Evolutionary conservation across 495 filamentous ascomycete species (phyloP).

Genomic region (Lepidopterella palustris): DNA sequence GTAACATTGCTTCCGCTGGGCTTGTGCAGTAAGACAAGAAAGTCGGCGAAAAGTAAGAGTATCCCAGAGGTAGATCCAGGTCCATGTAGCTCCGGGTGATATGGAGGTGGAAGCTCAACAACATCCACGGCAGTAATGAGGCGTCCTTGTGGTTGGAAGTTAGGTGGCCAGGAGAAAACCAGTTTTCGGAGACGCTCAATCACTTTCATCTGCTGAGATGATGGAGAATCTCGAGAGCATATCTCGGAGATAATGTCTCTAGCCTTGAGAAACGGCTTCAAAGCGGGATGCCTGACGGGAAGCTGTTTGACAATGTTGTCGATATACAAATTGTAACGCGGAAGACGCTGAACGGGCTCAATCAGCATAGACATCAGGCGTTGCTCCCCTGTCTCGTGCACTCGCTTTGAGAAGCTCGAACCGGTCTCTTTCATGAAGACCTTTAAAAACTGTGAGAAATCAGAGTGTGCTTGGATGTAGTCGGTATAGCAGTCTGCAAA

Average conservation of each 20-base stretch:
- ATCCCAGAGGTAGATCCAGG: constrained; percentile 53
- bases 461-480: constrained; percentile 79
- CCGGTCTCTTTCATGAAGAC: constrained; percentile 62
- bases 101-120: constrained; percentile 70
- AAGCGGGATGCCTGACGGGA: constrained; percentile 73
- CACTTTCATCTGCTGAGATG: constrained; percentile 60
- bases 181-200: constrained; percentile 66
- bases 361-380: constrained; percentile 85
- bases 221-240: constrained; percentile 72
- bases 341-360: constrained; percentile 91
- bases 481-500: constrained; percentile 84
- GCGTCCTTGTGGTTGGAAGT: constrained; percentile 65
- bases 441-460: constrained; percentile 74
- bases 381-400: constrained; percentile 86
- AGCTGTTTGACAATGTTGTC: constrained; percentile 86
- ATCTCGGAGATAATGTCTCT: constrained; percentile 90
- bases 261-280: constrained; percentile 72
- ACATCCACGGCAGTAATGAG: constrained; percentile 81
- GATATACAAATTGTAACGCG: constrained; percentile 90
- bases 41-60: constrained; percentile 79
- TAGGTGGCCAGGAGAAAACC: constrained; percentile 72
- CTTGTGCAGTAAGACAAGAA: constrained; percentile 68
- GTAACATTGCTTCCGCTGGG: constrained; percentile 52
- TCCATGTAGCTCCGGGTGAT: constrained; percentile 41
- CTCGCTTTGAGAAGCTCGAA: constrained; percentile 70